Base-by-base conservation (phyloP, 2,329 filamentous ascomycete genomes). In the Lanzia echinophila region DNA sequence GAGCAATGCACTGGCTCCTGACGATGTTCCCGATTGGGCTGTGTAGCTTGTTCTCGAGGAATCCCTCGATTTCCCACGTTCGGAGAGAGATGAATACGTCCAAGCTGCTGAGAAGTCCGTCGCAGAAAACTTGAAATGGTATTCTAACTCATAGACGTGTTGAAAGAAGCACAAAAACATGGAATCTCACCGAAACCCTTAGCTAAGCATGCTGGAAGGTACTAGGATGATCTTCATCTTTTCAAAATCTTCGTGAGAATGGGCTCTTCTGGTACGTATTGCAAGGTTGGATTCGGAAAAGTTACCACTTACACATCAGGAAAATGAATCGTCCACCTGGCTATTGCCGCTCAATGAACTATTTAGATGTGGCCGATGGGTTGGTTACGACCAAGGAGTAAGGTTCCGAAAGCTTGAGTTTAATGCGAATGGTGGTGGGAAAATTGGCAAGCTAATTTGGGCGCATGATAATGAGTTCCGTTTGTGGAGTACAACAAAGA, bases 1-100 rank as follows among this genome's bases (percentile, higher is more conserved):
- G 19, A 57, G 59, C 3, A 69, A 69, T 42, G 39, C 60, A n/a
- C 32, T 60, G 7, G 57, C 55, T 7, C 45, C 60, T 6, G 57
- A 58, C 22, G 58, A 65, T 45, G 19, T 42, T 22, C 28, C 63
- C 6, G 63, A 64, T 38, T 64, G 56, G 60, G 50, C 63, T 10
- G 54, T 46, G 6, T 60, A 65, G 44, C 51, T 63, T 6, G 8
- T 63, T 22, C 42, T 63, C 12, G 57, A 65, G 46, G 43, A 42
- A 19, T 31, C 63, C 8, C 49, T 63, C 1, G 58, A 60, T 20
- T 47, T 57, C 49, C 60, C 8, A 2, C 7, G 6, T 28, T 31
- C 6, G 15, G 32, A 20, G 3, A 22, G 32, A 13, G 47, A 57
- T 43, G 52, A 57, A 20, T 57, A 57, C 19, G 38, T 50, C 13